Percentiles rank a stretch among this genome's conserved stretches.
Conservation (phyloP, 306 rosid species). For the Aeschynomene evenia region DNA sequence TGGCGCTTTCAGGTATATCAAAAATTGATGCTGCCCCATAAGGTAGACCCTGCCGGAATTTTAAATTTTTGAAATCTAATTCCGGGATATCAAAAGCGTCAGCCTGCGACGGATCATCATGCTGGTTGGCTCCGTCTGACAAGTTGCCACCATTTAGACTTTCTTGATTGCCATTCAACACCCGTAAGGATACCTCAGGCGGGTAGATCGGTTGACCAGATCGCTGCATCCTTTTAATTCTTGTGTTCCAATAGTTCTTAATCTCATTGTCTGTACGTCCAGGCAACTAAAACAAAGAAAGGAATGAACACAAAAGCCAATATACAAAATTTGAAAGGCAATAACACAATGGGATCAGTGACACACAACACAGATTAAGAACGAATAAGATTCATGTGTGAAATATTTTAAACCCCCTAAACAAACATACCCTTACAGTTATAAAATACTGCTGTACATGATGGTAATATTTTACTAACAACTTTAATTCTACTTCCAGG, state of each 20-base stretch:
- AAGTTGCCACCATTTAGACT: conserved; percentile 30
- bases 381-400: too few species aligned
- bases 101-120: conserved; percentile 39
- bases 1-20: conserved; percentile 33
- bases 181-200: conserved; percentile 45
- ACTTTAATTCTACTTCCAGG: not conserved
- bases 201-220: conserved; percentile 70
- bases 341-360: not conserved
- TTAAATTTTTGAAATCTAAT: conserved; percentile 38
- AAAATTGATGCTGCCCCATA: conserved; percentile 39
- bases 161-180: conserved; percentile 45
- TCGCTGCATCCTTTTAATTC: conserved; percentile 64
- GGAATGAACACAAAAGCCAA: conserved; percentile 15
- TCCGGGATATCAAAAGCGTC: conserved; percentile 51
- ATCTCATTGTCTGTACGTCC: conserved; percentile 93
- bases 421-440: not conserved
- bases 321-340: not conserved
- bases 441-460: too few species aligned
- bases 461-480: not conserved
- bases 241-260: conserved; percentile 86
- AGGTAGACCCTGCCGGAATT: conserved; percentile 28
- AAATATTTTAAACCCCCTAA: too few species aligned
- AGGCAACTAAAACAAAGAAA: conserved; percentile 58
- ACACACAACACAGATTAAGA: not conserved
- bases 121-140: conserved; percentile 34